Evolutionary conservation across 257 asterid species (phyloP), one percentile per base, ranked within the genome.

Genomic region (Osmanthus fragrans): DNA sequence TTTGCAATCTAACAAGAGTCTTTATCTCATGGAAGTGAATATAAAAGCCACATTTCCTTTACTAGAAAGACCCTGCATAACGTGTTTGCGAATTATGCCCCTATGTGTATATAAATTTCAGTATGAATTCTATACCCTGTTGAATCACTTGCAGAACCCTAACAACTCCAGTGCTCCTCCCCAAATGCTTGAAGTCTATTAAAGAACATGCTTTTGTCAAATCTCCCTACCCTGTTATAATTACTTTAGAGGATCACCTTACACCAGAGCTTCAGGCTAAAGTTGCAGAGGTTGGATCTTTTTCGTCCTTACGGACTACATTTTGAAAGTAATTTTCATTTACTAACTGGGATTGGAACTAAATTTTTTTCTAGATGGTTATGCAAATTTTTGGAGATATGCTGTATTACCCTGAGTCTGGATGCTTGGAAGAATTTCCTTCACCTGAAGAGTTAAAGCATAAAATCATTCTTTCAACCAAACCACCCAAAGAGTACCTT

Each of bases 221-320:
- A 42, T 93, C 99, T 54, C 92, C 94, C 0, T 95, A 95, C 76
- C 98, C 98, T 70, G 96, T 95, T 73, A 90, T 95, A 23, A 86
- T 95, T 37, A 95, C 98, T 4, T 71, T 95, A 72, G 99, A 95
- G 82, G 99, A 95, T 82, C 99, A 95, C 67, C 97, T 95, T 66
- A 88, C 98, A 21, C 97, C 93, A 15, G 86, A 87, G 3, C 99
- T 91, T 74, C 98, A 93, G 79, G 96, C 98, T 42, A 95, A 90
- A 87, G 99, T 92, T 51, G 98, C 98, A 1, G 95, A 79, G 93
- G 99, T 95, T 80, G 85, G 81, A 40, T 21, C 33, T 45, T 23
- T 68, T 71, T 2, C 32, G 30, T 54, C 63, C 45, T 70, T 73
- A 3, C 25, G 3, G 4, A 15, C 69, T 69, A 66, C 21, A n/a